phyloP scores from a whole-genome alignment of 2,329 filamentous ascomycete species.

The Neospermospora avenae region DNA sequence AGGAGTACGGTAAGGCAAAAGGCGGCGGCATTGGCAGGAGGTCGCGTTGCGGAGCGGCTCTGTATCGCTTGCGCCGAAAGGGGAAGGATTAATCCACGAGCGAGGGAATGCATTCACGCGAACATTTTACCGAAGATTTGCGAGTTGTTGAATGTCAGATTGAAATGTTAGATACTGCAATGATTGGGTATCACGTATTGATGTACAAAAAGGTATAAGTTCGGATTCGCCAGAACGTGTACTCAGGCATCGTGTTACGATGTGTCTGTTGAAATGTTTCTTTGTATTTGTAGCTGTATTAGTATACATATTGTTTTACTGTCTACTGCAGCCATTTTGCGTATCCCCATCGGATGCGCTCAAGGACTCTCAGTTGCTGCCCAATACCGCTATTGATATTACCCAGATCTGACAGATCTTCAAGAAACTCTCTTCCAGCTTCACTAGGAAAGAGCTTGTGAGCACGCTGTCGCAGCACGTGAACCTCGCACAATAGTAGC shows the following conservation, averaged over 20 bases:
- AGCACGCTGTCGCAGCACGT: conserved; percentile 71
- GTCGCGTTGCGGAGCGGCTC: conserved; percentile 11
- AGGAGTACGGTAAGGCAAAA: no score
- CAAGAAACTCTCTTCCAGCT: conserved; percentile 78
- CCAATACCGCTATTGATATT: conserved; percentile 75
- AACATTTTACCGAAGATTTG: not conserved
- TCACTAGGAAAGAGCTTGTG: conserved; percentile 66
- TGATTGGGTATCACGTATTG: no score
- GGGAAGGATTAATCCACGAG: conserved; percentile 10
- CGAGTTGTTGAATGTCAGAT: not conserved
- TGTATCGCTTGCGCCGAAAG: conserved; percentile 14
- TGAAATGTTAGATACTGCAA: not conserved
- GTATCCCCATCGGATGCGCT: conserved; percentile 89
- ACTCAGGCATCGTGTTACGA: no score
- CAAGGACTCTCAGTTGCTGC: conserved; percentile 73
- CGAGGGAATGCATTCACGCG: not conserved
- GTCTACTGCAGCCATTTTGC: conserved; percentile 60
- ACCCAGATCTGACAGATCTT: conserved; percentile 82
- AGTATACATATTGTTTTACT: conserved; percentile 4
- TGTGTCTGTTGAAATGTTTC: not conserved
- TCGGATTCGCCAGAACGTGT: no score
- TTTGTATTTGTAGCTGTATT: conserved; percentile 8
- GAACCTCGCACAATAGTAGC: conserved; percentile 83
- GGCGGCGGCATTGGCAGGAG: not conserved
- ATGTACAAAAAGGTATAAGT: no score